Base-by-base conservation (phyloP, 2,329 filamentous ascomycete species). In the Amauroascus verrucosus region DNA sequence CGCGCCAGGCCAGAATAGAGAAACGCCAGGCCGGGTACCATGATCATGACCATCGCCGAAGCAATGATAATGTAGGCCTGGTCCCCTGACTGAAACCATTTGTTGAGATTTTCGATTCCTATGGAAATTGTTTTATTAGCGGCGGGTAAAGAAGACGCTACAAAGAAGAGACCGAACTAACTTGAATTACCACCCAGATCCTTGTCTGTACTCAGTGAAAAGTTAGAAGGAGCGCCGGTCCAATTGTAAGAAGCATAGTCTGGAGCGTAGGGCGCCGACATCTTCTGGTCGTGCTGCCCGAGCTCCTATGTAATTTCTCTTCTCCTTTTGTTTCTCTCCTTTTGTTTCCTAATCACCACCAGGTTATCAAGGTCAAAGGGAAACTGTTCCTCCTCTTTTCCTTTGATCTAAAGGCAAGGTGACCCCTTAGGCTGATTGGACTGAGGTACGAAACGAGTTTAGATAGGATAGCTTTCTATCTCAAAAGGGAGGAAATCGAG, bases 1-100 rank as follows among this genome's bases (percentile, higher is more conserved):
- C 93, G 85, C n/a, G 93, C 91, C 61, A 97, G 84, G 61, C 93
- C 93, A 11, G 91, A 96, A 76, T 98, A 98, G 60, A 98, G 82
- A 73, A 98, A 96, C 53, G 88, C 90, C 63, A 98, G 90, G 63
- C 93, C 93, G 28, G 93, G 93, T 28, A 97, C 78, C 93, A 97
- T 98, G 72, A 96, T 75, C 74, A 97, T 74, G 60, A 97, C 91
- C 85, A 97, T 95, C 68, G 87, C 90, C 57, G 90, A 81, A 56
- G 86, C 79, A 63, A 97, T 72, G 70, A 97, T 78, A 71, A 97
- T 97, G 75, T 87, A 97, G 67, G 90, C 88, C 74, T 90, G 85
- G 72, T 98, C 93, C 65, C 93, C 93, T 5, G 88, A 77, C 61
- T 87, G 79, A 73, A 85, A 97, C 88, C 89, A 95, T 81, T 94